phyloP scores from a whole-genome alignment of 2,329 filamentous ascomycete genomes.

The Pyricularia sp. region DNA sequence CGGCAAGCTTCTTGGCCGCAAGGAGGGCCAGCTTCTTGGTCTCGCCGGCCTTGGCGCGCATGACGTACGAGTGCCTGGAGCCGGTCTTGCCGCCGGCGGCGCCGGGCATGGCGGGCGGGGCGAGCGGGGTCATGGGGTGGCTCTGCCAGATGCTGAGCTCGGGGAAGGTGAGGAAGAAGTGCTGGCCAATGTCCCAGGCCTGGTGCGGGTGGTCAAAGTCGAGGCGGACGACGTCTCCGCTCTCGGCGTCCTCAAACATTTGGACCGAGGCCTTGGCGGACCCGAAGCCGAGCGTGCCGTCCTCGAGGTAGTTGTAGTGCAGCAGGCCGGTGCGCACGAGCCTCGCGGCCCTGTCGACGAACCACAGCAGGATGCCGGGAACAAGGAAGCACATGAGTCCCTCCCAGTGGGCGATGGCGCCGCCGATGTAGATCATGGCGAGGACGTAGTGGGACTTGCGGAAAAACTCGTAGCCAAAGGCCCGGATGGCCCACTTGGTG shows the following conservation, averaged over 20 bases:
- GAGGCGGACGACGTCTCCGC: slow-evolving; percentile 54
- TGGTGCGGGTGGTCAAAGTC: slow-evolving; percentile 54
- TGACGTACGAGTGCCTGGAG: slow-evolving; percentile 40
- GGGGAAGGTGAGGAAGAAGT: slow-evolving; percentile 62
- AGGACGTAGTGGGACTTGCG: slow-evolving; percentile 65
- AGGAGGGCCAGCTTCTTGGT: slow-evolving; percentile 44
- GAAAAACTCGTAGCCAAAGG: slow-evolving; percentile 65
- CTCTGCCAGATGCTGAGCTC: slow-evolving; percentile 61
- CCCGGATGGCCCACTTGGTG: slow-evolving; percentile 45
- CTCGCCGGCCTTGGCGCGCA: slow-evolving; percentile 50
- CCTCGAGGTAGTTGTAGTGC: slow-evolving; percentile 41
- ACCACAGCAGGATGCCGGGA: slow-evolving; percentile 55
- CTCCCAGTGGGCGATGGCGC: slow-evolving; percentile 67
- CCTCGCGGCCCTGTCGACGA: slow-evolving; percentile 52
- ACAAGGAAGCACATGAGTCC: slow-evolving; percentile 60
- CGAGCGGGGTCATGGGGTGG: slow-evolving; percentile 60
- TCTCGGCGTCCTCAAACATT: slow-evolving; percentile 44
- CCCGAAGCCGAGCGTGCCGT: slow-evolving; percentile 14
- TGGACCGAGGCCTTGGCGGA: slow-evolving; percentile 38
- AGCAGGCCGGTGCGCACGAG: slow-evolving; percentile 48
- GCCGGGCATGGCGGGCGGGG: slow-evolving; percentile 31
- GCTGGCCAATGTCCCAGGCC: slow-evolving; percentile 57
- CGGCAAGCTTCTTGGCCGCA: slow-evolving; percentile 25
- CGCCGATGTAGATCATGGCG: slow-evolving; percentile 65
- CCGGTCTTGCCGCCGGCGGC: slow-evolving; percentile 26